These are phyloP conservation scores for Protomyces arabidopsidicola DNA, from an alignment of 1,139 yeast species.

Conservation along the genomic window DNA sequence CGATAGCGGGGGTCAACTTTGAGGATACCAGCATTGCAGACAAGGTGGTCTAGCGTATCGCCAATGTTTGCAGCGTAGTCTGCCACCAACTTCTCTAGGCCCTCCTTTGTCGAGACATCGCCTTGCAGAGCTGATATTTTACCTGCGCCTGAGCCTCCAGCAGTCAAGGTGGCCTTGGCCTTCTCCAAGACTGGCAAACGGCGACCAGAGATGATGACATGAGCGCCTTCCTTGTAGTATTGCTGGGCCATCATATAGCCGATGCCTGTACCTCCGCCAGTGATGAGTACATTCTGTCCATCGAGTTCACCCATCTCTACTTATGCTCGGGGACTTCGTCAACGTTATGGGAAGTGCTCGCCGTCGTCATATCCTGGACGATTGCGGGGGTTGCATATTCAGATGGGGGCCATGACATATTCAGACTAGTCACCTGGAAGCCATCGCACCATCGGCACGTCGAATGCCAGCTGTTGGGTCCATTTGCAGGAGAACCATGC, in stretches of 20 bases:
- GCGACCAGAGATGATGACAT: conserved; percentile 34
- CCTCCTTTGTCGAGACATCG: conserved; percentile 33
- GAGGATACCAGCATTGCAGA: conserved; percentile 32
- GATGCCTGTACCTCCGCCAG: conserved; percentile 35
- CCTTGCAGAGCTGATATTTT: conserved; percentile 28
- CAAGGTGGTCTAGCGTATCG: conserved; percentile 32
- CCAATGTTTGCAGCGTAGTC: conserved; percentile 30
- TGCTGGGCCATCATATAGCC: conserved; percentile 34
- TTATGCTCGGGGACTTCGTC: not conserved
- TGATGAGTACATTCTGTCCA: conserved; percentile 32
- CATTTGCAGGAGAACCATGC: not conserved
- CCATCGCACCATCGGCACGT: too few species aligned
- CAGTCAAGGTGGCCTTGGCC: conserved; percentile 5
- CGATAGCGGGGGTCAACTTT: conserved; percentile 23
- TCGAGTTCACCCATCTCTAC: conserved; percentile 29
- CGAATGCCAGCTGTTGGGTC: not conserved
- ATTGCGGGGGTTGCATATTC: too few species aligned
- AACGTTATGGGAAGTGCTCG: too few species aligned
- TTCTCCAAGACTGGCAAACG: conserved; percentile 32
- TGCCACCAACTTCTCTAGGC: conserved; percentile 26
- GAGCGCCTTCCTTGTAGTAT: conserved; percentile 34
- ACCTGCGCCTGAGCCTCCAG: conserved; percentile 16
- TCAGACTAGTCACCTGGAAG: too few species aligned
- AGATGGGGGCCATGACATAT: too few species aligned
- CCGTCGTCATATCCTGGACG: too few species aligned